A percentile compares a stretch with the other conserved stretches of the same genome.
Evolutionary conservation across 805 yeast genomes (phyloP).

Genomic region (Metschnikowia anglica): DNA sequence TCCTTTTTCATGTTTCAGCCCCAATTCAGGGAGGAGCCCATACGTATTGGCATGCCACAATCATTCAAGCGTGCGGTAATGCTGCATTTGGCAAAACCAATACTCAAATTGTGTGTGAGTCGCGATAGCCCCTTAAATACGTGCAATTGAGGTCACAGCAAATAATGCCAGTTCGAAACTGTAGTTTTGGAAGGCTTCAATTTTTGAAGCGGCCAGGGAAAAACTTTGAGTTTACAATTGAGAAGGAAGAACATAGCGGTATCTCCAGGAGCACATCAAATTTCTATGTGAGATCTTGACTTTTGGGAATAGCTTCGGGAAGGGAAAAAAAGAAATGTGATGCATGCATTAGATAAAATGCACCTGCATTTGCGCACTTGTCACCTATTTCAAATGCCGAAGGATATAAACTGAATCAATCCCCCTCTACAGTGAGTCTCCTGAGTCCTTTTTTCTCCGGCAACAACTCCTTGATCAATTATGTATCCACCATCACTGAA

Average conservation of each 20-base stretch:
- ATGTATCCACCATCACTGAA: conserved; percentile 7
- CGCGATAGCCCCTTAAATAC: too few species aligned
- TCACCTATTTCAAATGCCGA: conserved; percentile 13
- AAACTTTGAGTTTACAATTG: too few species aligned
- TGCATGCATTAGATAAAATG: background rate
- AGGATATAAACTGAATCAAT: conserved; percentile 3
- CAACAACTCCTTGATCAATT: background rate
- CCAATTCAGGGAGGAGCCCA: background rate
- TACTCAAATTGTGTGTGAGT: too few species aligned
- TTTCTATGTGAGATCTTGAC: background rate
- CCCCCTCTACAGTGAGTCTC: background rate
- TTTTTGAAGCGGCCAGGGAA: too few species aligned
- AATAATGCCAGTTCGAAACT: too few species aligned
- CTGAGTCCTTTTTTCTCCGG: background rate
- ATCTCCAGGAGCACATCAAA: background rate
- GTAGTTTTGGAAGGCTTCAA: too few species aligned
- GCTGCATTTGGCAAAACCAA: too few species aligned
- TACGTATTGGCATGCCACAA: too few species aligned
- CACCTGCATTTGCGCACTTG: conserved; percentile 4
- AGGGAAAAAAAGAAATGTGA: background rate
- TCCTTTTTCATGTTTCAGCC: background rate
- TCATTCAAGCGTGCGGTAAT: too few species aligned
- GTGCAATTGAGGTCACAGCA: too few species aligned
- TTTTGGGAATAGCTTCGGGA: background rate
- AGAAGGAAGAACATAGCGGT: too few species aligned